These are phyloP conservation scores for Eudorina sp. DNA, from an alignment of 139 green algal species.

Conservation along the genomic window DNA sequence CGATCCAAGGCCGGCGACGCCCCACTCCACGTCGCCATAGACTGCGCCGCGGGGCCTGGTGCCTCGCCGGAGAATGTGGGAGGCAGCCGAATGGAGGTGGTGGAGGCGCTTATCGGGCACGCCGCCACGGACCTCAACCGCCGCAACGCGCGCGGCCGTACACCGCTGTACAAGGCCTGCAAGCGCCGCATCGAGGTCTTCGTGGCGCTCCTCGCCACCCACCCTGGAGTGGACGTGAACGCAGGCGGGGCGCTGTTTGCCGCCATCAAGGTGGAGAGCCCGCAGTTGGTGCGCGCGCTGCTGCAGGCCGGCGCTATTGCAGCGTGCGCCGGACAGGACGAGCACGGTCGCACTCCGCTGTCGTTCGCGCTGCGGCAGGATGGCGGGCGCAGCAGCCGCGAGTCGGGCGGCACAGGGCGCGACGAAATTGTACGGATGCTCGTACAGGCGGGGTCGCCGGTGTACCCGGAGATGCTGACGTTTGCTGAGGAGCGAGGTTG, in stretches of 20 bases:
- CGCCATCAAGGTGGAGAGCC: neutral
- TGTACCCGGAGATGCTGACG: neutral
- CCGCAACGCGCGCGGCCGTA: neutral
- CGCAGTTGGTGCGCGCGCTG: neutral
- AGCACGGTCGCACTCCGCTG: neutral
- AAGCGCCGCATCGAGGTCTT: neutral
- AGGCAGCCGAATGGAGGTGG: neutral
- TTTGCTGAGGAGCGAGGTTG: neutral
- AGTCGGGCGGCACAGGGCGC: no score
- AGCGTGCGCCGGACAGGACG: neutral
- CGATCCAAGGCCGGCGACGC: neutral
- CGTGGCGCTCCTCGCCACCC: neutral
- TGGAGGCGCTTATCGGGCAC: neutral
- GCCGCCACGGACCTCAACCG: neutral
- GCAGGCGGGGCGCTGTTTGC: conserved; percentile 15
- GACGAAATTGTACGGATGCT: conserved; percentile 11
- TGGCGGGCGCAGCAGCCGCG: neutral
- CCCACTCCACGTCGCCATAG: conserved; percentile 14
- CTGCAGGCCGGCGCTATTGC: neutral
- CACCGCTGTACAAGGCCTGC: conserved; percentile 40
- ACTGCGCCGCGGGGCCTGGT: neutral
- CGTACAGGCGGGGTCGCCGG: neutral
- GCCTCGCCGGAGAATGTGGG: neutral
- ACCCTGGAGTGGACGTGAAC: conserved; percentile 12
- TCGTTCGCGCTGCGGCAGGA: neutral